phyloP scores from a whole-genome alignment of 2,329 filamentous ascomycete species.

The Epichloe scottii region DNA sequence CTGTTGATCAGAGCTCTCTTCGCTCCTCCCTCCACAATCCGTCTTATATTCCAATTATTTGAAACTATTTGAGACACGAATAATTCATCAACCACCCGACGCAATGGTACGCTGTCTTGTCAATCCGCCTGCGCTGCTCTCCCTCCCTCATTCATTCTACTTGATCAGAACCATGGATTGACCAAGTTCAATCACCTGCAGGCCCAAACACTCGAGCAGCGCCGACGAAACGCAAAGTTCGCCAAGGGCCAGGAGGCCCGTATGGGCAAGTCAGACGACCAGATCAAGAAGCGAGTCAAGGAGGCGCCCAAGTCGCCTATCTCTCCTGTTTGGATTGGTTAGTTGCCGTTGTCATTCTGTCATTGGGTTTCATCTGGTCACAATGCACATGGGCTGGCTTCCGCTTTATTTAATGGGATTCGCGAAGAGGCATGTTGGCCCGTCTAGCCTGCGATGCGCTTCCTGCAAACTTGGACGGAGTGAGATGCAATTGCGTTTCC shows the following conservation, averaged over 20 bases:
- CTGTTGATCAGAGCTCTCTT: neutral
- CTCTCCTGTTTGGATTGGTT: constrained; percentile 53
- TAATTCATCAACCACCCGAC: neutral
- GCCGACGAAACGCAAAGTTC: constrained; percentile 69
- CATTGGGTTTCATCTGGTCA: neutral
- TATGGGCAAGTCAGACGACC: constrained; percentile 59
- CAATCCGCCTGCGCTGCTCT: no score
- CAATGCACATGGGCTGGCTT: no score
- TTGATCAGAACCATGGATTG: neutral
- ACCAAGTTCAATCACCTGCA: constrained; percentile 18
- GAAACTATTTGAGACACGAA: neutral
- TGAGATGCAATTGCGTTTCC: neutral
- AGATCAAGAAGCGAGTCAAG: constrained; percentile 49
- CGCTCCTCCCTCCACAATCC: neutral
- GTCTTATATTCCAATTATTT: neutral
- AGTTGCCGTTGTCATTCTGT: constrained; percentile 12
- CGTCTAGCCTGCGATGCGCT: neutral
- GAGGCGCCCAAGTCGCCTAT: constrained; percentile 46
- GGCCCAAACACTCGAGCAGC: constrained; percentile 78
- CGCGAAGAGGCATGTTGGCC: no score
- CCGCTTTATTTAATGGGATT: no score
- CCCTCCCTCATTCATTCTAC: neutral
- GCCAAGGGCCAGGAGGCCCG: constrained; percentile 58
- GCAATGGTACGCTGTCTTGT: neutral
- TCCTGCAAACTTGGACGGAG: neutral